phyloP scores from a whole-genome alignment of 106 monocot species.

The Dendrobium huoshanense region DNA sequence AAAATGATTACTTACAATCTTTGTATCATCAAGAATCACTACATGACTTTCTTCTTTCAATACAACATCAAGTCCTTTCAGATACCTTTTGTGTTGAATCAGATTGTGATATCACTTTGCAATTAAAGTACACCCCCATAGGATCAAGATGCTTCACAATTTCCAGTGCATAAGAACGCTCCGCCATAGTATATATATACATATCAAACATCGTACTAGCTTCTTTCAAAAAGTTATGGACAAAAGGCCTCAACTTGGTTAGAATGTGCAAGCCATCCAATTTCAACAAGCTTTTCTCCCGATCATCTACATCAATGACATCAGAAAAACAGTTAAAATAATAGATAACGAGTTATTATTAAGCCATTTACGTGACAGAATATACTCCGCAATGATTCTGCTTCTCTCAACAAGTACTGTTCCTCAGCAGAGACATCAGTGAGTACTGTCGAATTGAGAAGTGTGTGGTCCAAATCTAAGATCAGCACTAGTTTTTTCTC shows the following conservation, averaged over 20 bases:
- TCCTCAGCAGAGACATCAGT: slow-evolving; percentile 50
- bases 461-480: slow-evolving; percentile 87
- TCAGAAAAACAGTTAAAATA: neutral
- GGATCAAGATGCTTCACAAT: slow-evolving; percentile 88
- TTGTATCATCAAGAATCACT: slow-evolving; percentile 91
- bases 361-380: neutral
- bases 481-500: slow-evolving; percentile 69
- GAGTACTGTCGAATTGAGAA: slow-evolving; percentile 74
- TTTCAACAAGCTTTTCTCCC: slow-evolving; percentile 55
- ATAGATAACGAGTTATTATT: neutral
- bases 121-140: slow-evolving; percentile 48
- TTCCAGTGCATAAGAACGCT: slow-evolving; percentile 78
- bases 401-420: slow-evolving; percentile 34
- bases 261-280: slow-evolving; percentile 60
- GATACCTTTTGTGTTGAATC: slow-evolving; percentile 66
- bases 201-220: slow-evolving; percentile 79
- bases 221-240: slow-evolving; percentile 70
- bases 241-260: slow-evolving; percentile 89
- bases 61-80: slow-evolving; percentile 94
- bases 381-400: slow-evolving; percentile 28
- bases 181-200: slow-evolving; percentile 95
- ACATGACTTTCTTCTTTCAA: slow-evolving; percentile 77
- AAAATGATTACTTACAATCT: slow-evolving; percentile 41
- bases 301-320: slow-evolving; percentile 25
- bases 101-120: slow-evolving; percentile 74